These are phyloP conservation scores for Cryptosporidium muris DNA, from an alignment of 169 alveolate species.

Conservation along the genomic window DNA sequence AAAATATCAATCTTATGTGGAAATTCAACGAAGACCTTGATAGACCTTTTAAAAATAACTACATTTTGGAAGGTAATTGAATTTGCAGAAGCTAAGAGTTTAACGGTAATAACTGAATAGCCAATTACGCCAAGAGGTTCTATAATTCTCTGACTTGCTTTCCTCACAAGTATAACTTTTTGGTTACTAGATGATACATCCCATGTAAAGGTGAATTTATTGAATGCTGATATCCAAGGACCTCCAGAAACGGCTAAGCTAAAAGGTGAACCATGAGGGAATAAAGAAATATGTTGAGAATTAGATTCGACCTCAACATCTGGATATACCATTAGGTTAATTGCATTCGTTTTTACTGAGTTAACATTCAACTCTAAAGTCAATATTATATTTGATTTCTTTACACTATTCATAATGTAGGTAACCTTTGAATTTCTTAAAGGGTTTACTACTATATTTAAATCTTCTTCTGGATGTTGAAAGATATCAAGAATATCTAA, in stretches of 20 bases:
- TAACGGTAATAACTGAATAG: background rate
- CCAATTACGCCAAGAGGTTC: slow-evolving; percentile 57
- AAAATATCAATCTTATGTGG: slow-evolving; percentile 20
- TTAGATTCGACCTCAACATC: slow-evolving; percentile 42
- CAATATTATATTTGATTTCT: slow-evolving; percentile 8
- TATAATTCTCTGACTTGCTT: slow-evolving; percentile 3
- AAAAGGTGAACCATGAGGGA: slow-evolving; percentile 50
- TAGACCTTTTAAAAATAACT: slow-evolving; percentile 12
- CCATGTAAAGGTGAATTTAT: slow-evolving; percentile 25
- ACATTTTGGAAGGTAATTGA: background rate
- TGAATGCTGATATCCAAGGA: background rate
- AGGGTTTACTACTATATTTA: background rate
- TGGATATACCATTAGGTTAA: slow-evolving; percentile 23
- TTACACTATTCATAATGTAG: slow-evolving; percentile 1
- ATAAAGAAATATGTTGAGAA: background rate
- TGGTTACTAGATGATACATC: background rate
- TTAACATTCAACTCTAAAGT: background rate
- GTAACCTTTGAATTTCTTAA: background rate
- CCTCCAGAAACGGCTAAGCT: slow-evolving; percentile 28
- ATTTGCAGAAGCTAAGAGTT: too few species aligned
- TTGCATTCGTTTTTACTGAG: slow-evolving; percentile 1
- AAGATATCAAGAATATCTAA: background rate
- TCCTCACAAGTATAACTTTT: slow-evolving; percentile 12
- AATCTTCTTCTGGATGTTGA: background rate
- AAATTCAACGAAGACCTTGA: slow-evolving; percentile 37